Percentiles rank a stretch among this genome's conserved stretches.
phyloP scores from a whole-genome alignment of 2,329 filamentous ascomycete genomes.

The Cladosporium oxysporum region DNA sequence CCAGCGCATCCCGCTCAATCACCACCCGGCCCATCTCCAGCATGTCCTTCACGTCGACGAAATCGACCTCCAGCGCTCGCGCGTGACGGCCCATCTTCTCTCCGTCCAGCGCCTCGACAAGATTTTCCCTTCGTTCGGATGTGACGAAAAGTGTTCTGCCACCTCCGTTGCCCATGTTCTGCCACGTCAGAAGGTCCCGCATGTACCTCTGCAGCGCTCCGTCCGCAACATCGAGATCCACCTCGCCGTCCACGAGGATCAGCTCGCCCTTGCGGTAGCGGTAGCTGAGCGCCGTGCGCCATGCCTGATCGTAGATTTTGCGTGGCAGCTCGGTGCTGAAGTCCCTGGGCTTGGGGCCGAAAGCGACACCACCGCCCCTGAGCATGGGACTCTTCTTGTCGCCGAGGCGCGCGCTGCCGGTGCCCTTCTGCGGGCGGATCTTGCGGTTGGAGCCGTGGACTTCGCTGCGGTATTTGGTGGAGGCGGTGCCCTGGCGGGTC shows the following conservation, averaged over 20 bases:
- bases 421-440: conserved; percentile 83
- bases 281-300: conserved; percentile 91
- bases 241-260: conserved; percentile 76
- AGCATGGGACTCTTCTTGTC: conserved; percentile 79
- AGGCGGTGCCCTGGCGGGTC: conserved; percentile 83
- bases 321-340: conserved; percentile 79
- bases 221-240: conserved; percentile 62
- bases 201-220: conserved; percentile 56
- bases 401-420: conserved; percentile 76
- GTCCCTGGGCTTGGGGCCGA: conserved; percentile 89
- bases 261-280: conserved; percentile 85
- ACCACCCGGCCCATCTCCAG: conserved; percentile 82
- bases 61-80: conserved; percentile 66
- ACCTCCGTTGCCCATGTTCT: conserved; percentile 67
- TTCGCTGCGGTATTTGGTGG: conserved; percentile 76
- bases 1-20: conserved; percentile 79
- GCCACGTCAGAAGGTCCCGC: conserved; percentile 66
- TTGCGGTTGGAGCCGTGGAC: conserved; percentile 83
- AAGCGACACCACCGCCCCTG: conserved; percentile 80
- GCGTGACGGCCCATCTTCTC: conserved; percentile 65
- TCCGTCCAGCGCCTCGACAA: conserved; percentile 67
- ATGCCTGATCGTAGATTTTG: conserved; percentile 94
- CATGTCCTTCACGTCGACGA: conserved; percentile 95
- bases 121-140: conserved; percentile 57
- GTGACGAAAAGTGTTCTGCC: conserved; percentile 79